phyloP scores from a whole-genome alignment of 2,329 filamentous ascomycete genomes.

The Eutypella sp. region DNA sequence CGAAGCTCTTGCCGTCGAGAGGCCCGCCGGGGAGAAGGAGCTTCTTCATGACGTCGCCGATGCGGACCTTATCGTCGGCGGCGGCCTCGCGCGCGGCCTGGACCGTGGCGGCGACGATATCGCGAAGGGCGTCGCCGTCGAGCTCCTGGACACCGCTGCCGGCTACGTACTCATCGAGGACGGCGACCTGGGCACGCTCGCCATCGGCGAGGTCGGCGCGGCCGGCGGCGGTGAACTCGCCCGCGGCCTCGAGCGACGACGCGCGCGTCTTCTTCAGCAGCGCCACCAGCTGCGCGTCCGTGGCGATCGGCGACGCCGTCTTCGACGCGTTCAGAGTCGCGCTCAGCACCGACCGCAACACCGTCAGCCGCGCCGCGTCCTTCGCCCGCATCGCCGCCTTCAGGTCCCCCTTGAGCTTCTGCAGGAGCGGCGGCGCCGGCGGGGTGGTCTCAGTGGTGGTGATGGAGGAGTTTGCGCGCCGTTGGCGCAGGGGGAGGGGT shows the following conservation, averaged over 20 bases:
- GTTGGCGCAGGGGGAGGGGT: neutral
- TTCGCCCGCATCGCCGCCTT: constrained; percentile 64
- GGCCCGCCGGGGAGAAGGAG: constrained; percentile 45
- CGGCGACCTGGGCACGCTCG: constrained; percentile 59
- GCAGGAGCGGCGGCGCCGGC: constrained; percentile 40
- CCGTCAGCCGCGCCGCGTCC: constrained; percentile 59
- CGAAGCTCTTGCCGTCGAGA: constrained; percentile 59
- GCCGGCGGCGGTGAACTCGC: constrained; percentile 59
- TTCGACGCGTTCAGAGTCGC: constrained; percentile 73
- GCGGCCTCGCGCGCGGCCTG: constrained; percentile 28
- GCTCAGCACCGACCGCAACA: constrained; percentile 64
- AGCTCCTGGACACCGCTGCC: constrained; percentile 56
- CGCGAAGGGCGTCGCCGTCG: constrained; percentile 52
- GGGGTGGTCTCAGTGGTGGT: constrained; percentile 26
- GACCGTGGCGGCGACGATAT: constrained; percentile 47
- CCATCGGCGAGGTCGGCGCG: constrained; percentile 66
- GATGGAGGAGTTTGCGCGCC: constrained; percentile 9
- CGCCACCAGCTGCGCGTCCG: constrained; percentile 63
- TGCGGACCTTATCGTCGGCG: constrained; percentile 36
- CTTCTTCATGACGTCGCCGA: constrained; percentile 61
- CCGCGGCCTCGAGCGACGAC: constrained; percentile 51
- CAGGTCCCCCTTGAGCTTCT: constrained; percentile 55
- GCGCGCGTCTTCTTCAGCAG: constrained; percentile 62
- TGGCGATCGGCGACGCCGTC: constrained; percentile 62
- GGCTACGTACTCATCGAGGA: constrained; percentile 62